Percentiles rank a stretch among this genome's conserved stretches.
phyloP scores from a whole-genome alignment of 2,329 filamentous ascomycete species.

The Ophiocordyceps camponoti-leonardi region DNA sequence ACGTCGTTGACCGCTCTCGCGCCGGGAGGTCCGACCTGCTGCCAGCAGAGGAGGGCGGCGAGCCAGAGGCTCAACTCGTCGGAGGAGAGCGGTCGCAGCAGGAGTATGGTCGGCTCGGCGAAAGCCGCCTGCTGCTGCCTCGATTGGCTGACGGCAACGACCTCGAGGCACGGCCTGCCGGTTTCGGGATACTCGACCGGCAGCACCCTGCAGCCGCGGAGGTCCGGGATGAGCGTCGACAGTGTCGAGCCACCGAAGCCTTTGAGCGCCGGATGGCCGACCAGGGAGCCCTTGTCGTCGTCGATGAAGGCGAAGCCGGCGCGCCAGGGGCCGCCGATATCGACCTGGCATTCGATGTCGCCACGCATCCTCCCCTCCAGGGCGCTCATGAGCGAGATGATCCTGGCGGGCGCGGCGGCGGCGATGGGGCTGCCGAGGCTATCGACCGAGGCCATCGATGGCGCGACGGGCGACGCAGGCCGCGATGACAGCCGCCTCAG shows the following conservation, averaged over 20 bases:
- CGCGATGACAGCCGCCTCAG: slow-evolving; percentile 37
- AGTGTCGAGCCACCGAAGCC: slow-evolving; percentile 38
- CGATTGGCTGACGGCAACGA: slow-evolving; percentile 32
- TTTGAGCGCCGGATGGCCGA: slow-evolving; percentile 52
- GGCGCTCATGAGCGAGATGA: slow-evolving; percentile 60
- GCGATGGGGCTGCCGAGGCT: slow-evolving; percentile 41
- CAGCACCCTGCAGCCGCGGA: slow-evolving; percentile 56
- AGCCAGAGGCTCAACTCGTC: slow-evolving; percentile 66
- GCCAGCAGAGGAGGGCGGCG: slow-evolving; percentile 66
- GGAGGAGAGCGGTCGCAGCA: slow-evolving; percentile 44
- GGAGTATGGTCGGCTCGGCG: slow-evolving; percentile 23
- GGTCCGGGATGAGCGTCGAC: slow-evolving; percentile 50
- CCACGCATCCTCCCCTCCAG: slow-evolving; percentile 68
- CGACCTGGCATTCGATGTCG: slow-evolving; percentile 53
- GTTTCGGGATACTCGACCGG: slow-evolving; percentile 30
- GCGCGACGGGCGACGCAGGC: slow-evolving; percentile 39
- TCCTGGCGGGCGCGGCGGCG: slow-evolving; percentile 51
- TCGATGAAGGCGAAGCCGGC: slow-evolving; percentile 63
- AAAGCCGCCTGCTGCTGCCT: slow-evolving; percentile 25
- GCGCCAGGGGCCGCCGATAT: slow-evolving; percentile 45
- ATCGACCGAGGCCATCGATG: slow-evolving; percentile 39
- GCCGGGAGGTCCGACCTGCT: slow-evolving; percentile 48
- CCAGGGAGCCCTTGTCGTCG: slow-evolving; percentile 54
- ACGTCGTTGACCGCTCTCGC: slow-evolving; percentile 30
- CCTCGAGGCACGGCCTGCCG: slow-evolving; percentile 32